Evolutionary conservation across 257 asterid genomes (phyloP).

Genomic region (Lavandula angustifolia): DNA sequence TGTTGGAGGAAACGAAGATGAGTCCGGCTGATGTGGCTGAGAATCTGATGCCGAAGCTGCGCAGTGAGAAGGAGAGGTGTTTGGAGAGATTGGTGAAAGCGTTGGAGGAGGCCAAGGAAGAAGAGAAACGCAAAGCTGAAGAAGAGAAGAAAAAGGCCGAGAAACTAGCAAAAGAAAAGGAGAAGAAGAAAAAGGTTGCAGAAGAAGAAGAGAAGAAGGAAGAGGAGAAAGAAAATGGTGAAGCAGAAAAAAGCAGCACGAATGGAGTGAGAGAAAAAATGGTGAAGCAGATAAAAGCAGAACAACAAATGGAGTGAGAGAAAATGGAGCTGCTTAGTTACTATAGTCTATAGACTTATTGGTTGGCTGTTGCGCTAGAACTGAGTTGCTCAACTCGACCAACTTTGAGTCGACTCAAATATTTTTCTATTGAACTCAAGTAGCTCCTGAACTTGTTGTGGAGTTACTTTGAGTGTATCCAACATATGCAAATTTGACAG

Average conservation of each 20-base stretch:
- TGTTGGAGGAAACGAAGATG: slow-evolving; percentile 43
- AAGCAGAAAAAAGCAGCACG: neutral
- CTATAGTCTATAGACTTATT: no score
- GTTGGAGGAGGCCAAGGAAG: slow-evolving; percentile 45
- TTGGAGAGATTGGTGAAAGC: slow-evolving; percentile 44
- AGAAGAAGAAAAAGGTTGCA: slow-evolving; percentile 2
- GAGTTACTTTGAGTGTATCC: no score
- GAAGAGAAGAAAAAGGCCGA: slow-evolving; percentile 36
- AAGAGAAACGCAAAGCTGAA: slow-evolving; percentile 31
- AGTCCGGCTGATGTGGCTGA: slow-evolving; percentile 52
- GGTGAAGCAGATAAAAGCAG: neutral
- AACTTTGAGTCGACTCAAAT: no score
- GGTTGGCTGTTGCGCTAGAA: no score
- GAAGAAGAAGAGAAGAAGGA: neutral
- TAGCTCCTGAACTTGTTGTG: no score
- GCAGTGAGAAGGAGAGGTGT: slow-evolving; percentile 34
- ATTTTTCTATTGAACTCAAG: no score
- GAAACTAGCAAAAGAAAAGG: slow-evolving; percentile 28
- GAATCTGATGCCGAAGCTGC: slow-evolving; percentile 57
- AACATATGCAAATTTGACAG: no score
- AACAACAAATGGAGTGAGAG: neutral
- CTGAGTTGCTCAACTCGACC: no score
- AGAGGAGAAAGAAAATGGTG: slow-evolving; percentile 9
- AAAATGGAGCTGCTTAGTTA: slow-evolving; percentile 24
- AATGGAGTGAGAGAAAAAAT: neutral